These are phyloP conservation scores for Phlegmacium glaucopus DNA, from an alignment of 768 basidiomycete species.

Conservation along the genomic window DNA sequence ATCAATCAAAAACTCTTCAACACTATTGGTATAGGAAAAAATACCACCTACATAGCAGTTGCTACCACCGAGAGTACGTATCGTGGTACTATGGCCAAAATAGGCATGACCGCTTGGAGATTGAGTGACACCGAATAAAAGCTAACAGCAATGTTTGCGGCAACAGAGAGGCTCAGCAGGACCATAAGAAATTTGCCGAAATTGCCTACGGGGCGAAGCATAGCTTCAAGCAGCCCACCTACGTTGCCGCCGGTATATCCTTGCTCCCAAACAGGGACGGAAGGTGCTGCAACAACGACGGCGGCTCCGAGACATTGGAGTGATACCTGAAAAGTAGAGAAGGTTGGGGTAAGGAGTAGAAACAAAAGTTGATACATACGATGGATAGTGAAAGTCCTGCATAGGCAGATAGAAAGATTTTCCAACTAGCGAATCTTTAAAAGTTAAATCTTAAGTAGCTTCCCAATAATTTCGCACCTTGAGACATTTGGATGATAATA, in stretches of 20 bases:
- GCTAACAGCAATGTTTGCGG: constrained; percentile 77
- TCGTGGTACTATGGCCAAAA: constrained; percentile 57
- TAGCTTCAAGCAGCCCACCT: constrained; percentile 68
- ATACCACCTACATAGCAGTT: constrained; percentile 57
- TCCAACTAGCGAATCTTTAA: constrained; percentile 40
- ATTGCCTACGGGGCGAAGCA: constrained; percentile 64
- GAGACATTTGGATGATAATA: constrained; percentile 61
- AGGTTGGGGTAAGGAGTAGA: not conserved
- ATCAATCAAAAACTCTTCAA: too few relatives aligned
- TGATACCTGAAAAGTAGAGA: constrained; percentile 34
- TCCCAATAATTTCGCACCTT: constrained; percentile 33
- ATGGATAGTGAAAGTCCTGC: constrained; percentile 64
- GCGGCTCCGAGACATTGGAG: constrained; percentile 57
- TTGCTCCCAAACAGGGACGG: constrained; percentile 57
- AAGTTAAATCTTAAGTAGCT: not conserved
- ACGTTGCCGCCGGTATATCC: constrained; percentile 58
- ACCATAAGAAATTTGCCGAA: constrained; percentile 83
- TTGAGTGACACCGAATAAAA: constrained; percentile 79
- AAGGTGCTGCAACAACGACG: constrained; percentile 51
- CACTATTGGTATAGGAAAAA: constrained; percentile 1
- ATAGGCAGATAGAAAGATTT: constrained; percentile 67
- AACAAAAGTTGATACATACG: constrained; percentile 20
- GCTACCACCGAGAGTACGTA: constrained; percentile 74
- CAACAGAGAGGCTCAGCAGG: constrained; percentile 76
- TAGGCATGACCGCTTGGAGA: constrained; percentile 66